Evolutionary conservation across 2,329 filamentous ascomycete species (phyloP).

Genomic region (Xylariales sp.): DNA sequence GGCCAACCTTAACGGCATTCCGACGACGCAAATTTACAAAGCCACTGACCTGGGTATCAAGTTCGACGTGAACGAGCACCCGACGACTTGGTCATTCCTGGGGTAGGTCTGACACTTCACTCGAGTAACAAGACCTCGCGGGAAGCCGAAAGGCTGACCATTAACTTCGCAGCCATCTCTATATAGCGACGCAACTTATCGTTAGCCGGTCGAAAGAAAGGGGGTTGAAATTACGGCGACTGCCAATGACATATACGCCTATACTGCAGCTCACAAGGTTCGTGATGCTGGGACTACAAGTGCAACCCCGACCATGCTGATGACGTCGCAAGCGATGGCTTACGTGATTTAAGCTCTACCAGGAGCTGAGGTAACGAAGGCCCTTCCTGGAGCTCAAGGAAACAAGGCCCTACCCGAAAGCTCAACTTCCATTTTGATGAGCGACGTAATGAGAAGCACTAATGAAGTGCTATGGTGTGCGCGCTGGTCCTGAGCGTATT

Average conservation of each 20-base stretch:
- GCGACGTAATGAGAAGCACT: too few relatives aligned
- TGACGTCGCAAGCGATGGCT: background rate
- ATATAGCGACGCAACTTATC: constrained; percentile 22
- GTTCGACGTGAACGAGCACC: constrained; percentile 47
- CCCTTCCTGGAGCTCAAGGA: too few relatives aligned
- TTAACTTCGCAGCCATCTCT: constrained; percentile 18
- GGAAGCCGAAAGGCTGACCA: background rate
- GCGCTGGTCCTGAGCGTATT: too few relatives aligned
- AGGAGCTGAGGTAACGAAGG: too few relatives aligned
- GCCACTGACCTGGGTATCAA: constrained; percentile 47
- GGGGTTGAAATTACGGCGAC: constrained; percentile 21
- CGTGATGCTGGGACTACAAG: constrained; percentile 7
- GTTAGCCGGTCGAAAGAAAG: constrained; percentile 20
- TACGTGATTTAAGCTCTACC: background rate
- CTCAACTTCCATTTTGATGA: too few relatives aligned
- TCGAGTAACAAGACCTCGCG: constrained; percentile 1
- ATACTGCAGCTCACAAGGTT: constrained; percentile 12
- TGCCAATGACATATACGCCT: constrained; percentile 17
- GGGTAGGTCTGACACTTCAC: constrained; percentile 11
- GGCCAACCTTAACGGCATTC: constrained; percentile 38
- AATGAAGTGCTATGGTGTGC: too few relatives aligned
- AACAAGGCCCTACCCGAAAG: too few relatives aligned
- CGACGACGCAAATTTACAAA: constrained; percentile 49
- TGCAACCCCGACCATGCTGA: background rate
- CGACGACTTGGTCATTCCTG: constrained; percentile 20